These are phyloP conservation scores for Jamesozyma piceae DNA, from an alignment of 805 yeast genomes.

Conservation along the genomic window DNA sequence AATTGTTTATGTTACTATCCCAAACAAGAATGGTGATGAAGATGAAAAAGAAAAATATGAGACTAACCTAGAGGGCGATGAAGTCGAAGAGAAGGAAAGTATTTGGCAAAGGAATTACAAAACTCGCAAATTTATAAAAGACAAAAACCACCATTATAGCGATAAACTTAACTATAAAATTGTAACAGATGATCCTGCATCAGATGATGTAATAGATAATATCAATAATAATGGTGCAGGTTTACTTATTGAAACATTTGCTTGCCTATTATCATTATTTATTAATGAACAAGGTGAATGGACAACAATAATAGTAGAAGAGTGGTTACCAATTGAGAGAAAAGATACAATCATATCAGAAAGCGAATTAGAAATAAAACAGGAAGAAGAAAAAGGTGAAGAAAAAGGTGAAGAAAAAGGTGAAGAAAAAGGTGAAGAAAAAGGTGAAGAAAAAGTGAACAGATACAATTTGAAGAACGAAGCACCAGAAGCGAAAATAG, in stretches of 20 bases:
- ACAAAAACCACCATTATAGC: slow-evolving; percentile 3
- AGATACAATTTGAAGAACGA: neutral
- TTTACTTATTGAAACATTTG: slow-evolving; percentile 22
- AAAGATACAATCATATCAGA: neutral
- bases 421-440: neutral
- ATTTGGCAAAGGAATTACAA: slow-evolving; percentile 18
- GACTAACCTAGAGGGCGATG: no score
- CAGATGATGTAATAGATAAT: slow-evolving; percentile 22
- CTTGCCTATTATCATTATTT: slow-evolving; percentile 25
- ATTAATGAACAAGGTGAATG: slow-evolving; percentile 29
- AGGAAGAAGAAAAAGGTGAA: neutral
- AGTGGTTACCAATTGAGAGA: slow-evolving; percentile 18
- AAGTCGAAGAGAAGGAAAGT: slow-evolving; percentile 9
- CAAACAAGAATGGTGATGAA: neutral
- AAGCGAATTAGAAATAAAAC: neutral
- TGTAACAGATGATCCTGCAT: slow-evolving; percentile 14
- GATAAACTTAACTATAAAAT: slow-evolving; percentile 11
- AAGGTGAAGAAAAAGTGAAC: neutral
- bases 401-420: neutral
- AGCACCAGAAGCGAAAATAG: neutral
- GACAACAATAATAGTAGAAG: slow-evolving; percentile 23
- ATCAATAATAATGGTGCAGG: slow-evolving; percentile 19
- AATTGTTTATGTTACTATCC: slow-evolving; percentile 13
- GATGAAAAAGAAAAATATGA: neutral
- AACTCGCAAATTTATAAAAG: slow-evolving; percentile 13